A percentile compares a stretch with the other conserved stretches of the same genome.
These are phyloP conservation scores for Russula ochroleuca DNA, from an alignment of 768 basidiomycete species.

Conservation along the genomic window DNA sequence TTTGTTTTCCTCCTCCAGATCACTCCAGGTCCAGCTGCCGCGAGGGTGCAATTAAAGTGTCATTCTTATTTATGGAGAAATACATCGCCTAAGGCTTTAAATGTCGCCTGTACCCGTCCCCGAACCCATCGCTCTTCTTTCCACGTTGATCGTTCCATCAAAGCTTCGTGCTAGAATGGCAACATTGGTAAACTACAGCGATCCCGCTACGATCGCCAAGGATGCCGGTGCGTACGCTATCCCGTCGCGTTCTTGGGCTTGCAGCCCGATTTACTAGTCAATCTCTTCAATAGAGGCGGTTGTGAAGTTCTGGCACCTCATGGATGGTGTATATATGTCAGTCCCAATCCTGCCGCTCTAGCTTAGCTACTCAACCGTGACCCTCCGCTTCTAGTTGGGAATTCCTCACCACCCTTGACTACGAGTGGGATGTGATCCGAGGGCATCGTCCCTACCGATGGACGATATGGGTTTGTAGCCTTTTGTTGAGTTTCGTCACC, in stretches of 20 bases:
- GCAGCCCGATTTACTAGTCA: neutral
- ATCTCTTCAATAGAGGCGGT: neutral
- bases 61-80: no score
- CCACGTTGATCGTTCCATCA: neutral
- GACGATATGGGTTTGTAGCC: constrained; percentile 9
- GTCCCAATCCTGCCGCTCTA: neutral
- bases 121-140: neutral
- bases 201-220: neutral
- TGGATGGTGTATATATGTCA: constrained; percentile 5
- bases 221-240: neutral
- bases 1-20: no score
- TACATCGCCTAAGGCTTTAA: no score
- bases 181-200: constrained; percentile 1
- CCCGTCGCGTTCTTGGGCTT: no score
- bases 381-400: neutral
- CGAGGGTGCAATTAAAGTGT: no score
- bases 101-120: no score
- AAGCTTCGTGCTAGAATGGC: neutral
- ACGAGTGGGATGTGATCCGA: neutral
- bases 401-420: constrained; percentile 4
- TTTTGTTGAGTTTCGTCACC: neutral
- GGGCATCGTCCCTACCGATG: neutral
- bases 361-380: neutral
- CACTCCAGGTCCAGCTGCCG: no score
- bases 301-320: constrained; percentile 1